Percentiles rank a stretch among this genome's conserved stretches.
These are phyloP conservation scores for Candida ascalaphidarum DNA, from an alignment of 805 yeast genomes.

Conservation along the genomic window DNA sequence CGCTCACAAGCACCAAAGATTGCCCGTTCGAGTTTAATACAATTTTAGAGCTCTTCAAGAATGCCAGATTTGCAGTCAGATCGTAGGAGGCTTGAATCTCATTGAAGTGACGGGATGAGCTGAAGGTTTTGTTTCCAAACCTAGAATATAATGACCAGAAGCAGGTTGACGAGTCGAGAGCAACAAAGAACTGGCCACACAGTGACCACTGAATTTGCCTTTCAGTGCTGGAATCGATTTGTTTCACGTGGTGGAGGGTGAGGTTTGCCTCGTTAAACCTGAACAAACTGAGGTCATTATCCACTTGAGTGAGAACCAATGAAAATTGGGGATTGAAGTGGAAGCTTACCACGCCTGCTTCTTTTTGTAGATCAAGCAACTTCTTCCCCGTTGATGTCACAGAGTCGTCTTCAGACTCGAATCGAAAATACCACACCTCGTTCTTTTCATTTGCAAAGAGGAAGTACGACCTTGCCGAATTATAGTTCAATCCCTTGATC, in stretches of 20 bases:
- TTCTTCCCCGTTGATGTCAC: conserved; percentile 1
- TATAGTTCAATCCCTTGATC: conserved; percentile 15
- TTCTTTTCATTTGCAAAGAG: conserved; percentile 16
- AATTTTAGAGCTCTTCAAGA: not conserved
- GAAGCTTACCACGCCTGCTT: no score
- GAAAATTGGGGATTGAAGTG: conserved; percentile 8
- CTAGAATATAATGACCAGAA: conserved; percentile 25
- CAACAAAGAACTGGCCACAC: conserved; percentile 23
- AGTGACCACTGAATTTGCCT: conserved; percentile 21
- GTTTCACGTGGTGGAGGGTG: not conserved
- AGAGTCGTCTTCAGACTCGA: conserved; percentile 3
- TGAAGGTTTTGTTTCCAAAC: conserved; percentile 24
- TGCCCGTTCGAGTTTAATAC: no score
- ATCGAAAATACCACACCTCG: conserved; percentile 15
- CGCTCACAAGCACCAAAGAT: no score
- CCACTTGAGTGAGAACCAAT: conserved; percentile 4
- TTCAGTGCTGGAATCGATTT: not conserved
- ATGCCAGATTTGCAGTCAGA: no score
- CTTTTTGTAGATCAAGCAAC: not conserved
- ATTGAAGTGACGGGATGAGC: conserved; percentile 12
- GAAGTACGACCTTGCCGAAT: conserved; percentile 16
- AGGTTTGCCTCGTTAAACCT: not conserved
- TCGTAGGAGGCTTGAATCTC: no score
- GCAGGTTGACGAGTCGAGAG: conserved; percentile 10
- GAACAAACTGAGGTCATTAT: conserved; percentile 1